phyloP scores from a whole-genome alignment of 2,329 filamentous ascomycete genomes.

The Biscogniauxia mediterranea region DNA sequence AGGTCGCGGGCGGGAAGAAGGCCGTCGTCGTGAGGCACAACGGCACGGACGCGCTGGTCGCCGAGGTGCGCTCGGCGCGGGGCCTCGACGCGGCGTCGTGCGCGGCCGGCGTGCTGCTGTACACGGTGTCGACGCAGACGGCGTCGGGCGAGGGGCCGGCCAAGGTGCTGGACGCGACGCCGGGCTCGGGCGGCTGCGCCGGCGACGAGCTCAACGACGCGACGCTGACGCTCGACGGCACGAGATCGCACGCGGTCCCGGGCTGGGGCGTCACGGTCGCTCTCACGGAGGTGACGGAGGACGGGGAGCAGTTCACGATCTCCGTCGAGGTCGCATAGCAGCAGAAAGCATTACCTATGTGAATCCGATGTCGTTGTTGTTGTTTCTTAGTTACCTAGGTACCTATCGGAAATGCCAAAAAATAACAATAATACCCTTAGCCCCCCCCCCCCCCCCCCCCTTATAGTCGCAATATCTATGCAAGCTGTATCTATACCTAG shows the following conservation, averaged over 20 bases:
- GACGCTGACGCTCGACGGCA: conserved; percentile 24
- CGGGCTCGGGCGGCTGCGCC: conserved; percentile 29
- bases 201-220: conserved; percentile 34
- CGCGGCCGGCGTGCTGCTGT: conserved; percentile 35
- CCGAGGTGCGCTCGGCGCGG: conserved; percentile 29
- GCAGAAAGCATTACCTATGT: not conserved
- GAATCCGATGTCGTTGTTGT: too few relatives aligned
- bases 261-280: conserved; percentile 27
- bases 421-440: too few relatives aligned
- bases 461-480: too few relatives aligned
- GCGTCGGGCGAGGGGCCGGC: conserved; percentile 32
- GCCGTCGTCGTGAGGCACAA: conserved; percentile 31
- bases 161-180: conserved; percentile 33
- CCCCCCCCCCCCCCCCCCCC: too few relatives aligned
- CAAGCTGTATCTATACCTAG: too few relatives aligned
- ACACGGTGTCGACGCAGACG: conserved; percentile 32
- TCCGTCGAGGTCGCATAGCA: conserved; percentile 40
- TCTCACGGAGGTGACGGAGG: conserved; percentile 19
- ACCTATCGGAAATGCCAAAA: too few relatives aligned
- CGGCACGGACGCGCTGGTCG: conserved; percentile 28
- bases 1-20: conserved; percentile 21
- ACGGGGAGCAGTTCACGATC: conserved; percentile 22
- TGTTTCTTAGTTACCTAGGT: too few relatives aligned
- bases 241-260: conserved; percentile 18
- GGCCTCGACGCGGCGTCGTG: conserved; percentile 30